These are phyloP conservation scores for Puccinia coronata DNA, from an alignment of 1,284 basidiomycete species.

Conservation along the genomic window DNA sequence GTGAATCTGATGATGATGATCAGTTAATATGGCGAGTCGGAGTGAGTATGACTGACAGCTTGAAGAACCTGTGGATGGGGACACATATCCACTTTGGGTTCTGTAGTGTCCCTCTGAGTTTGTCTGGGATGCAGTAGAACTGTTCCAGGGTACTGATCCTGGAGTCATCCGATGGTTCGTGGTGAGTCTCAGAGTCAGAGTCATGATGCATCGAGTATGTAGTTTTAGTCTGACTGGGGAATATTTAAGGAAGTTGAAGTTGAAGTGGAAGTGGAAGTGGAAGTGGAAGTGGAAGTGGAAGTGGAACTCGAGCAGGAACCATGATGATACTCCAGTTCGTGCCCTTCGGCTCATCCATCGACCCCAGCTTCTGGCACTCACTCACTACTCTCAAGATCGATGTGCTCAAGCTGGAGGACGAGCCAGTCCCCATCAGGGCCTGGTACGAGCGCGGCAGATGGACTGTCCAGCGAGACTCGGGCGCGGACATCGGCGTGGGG, in stretches of 20 bases:
- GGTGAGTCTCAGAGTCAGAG: too few species aligned
- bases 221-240: background rate
- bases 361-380: constrained; percentile 90
- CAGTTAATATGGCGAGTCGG: too few species aligned
- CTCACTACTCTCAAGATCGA: constrained; percentile 88
- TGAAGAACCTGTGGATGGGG: constrained; percentile 6
- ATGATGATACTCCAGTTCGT: constrained; percentile 71
- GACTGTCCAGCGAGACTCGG: constrained; percentile 69
- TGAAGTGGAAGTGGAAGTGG: too few species aligned
- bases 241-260: too few species aligned
- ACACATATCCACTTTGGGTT: constrained; percentile 24
- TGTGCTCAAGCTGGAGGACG: constrained; percentile 79
- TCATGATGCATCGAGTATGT: background rate
- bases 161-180: too few species aligned
- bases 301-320: too few species aligned
- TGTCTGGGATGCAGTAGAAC: constrained; percentile 1
- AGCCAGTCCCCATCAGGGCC: constrained; percentile 68
- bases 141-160: background rate
- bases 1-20: background rate
- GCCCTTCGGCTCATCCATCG: constrained; percentile 80
- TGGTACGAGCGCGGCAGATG: constrained; percentile 72
- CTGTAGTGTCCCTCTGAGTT: background rate
- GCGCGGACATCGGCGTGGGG: constrained; percentile 58
- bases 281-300: too few species aligned
- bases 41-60: background rate